phyloP scores from a whole-genome alignment of 208 protist species.

The Acanthamoeba rhysodes region DNA sequence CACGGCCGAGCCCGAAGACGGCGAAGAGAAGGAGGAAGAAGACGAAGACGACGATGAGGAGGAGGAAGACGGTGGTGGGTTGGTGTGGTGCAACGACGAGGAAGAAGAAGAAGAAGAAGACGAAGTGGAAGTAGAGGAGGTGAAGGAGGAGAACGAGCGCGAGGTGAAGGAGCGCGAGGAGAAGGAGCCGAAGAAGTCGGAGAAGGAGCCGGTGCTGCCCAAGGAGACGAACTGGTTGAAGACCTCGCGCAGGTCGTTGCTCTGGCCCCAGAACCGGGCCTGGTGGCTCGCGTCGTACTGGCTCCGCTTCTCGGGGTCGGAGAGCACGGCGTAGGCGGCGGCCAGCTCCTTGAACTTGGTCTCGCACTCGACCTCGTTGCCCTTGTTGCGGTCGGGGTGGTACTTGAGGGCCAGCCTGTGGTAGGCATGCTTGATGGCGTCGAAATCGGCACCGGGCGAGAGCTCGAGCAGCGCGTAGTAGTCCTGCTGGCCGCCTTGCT shows the following conservation, averaged over 20 bases:
- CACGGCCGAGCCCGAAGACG: not conserved
- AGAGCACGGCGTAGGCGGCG: not conserved
- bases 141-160: not conserved
- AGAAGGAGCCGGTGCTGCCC: conserved; percentile 8
- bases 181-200: not conserved
- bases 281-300: not conserved
- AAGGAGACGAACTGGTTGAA: not conserved
- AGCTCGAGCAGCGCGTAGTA: not conserved
- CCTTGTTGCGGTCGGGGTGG: conserved; percentile 1
- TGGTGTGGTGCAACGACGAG: not conserved
- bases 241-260: not conserved
- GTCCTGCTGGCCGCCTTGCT: not conserved
- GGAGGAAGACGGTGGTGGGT: not conserved
- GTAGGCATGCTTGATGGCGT: conserved; percentile 27
- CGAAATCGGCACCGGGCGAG: not conserved
- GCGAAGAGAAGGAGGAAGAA: not conserved
- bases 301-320: not conserved
- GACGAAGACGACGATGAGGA: not conserved
- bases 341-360: not conserved
- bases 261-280: not conserved
- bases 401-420: not conserved
- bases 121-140: not conserved
- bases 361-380: not conserved
- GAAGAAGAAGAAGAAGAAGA: not conserved
- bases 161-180: not conserved